These are phyloP conservation scores for Collybia nuda DNA, from an alignment of 768 basidiomycete genomes.

Conservation along the genomic window DNA sequence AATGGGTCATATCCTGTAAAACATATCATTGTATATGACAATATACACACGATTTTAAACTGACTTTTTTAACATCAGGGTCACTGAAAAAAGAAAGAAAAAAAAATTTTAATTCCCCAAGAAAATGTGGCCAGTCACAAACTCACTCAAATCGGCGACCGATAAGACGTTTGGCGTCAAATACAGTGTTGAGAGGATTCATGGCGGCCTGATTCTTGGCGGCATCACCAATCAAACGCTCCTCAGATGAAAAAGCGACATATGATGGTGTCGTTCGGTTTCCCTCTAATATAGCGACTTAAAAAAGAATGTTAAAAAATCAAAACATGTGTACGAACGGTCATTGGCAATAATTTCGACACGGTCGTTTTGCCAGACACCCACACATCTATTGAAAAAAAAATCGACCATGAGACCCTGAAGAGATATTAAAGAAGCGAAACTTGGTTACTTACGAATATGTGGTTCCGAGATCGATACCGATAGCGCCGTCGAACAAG, in stretches of 20 bases:
- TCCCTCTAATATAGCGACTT: conserved; percentile 61
- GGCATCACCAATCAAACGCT: conserved; percentile 98
- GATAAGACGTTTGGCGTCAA: conserved; percentile 98
- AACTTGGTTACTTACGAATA: conserved; percentile 70
- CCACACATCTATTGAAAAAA: conserved; percentile 75
- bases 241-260: conserved; percentile 95
- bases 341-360: conserved; percentile 99
- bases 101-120: conserved; percentile 11
- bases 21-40: conserved; percentile 9
- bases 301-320: background rate
- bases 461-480: conserved; percentile 96
- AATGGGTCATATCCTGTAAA: conserved; percentile 86
- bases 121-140: background rate
- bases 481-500: conserved; percentile 93
- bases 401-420: conserved; percentile 8
- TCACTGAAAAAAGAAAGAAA: conserved; percentile 48
- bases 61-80: conserved; percentile 89
- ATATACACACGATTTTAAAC: conserved; percentile 13
- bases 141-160: conserved; percentile 93
- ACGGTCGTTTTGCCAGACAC: conserved; percentile 99
- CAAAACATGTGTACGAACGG: conserved; percentile 52
- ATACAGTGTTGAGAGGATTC: conserved; percentile 99
- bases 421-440: background rate
- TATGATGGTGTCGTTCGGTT: conserved; percentile 99
- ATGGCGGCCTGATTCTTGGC: conserved; percentile 99